Evolutionary conservation across 1,284 basidiomycete genomes (phyloP).

Genomic region (Puccinia hordei): DNA sequence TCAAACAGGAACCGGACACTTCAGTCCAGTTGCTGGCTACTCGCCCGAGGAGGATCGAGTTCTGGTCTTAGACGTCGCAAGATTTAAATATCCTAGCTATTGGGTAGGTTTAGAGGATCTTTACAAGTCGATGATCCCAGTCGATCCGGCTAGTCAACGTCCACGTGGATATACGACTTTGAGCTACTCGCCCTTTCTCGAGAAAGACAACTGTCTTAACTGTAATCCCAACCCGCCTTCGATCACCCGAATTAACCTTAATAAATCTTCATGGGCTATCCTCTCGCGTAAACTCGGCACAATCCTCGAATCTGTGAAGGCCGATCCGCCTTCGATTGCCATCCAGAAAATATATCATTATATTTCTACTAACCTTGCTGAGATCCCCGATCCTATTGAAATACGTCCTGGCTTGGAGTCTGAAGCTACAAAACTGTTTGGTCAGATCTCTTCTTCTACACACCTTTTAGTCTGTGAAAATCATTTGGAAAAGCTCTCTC

Average conservation of each 20-base stretch:
- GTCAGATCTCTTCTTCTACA: constrained; percentile 9
- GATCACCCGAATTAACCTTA: constrained; percentile 53
- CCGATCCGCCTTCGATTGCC: background rate
- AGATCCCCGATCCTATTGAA: constrained; percentile 28
- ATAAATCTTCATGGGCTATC: constrained; percentile 52
- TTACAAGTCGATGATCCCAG: constrained; percentile 54
- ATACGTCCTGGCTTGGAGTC: constrained; percentile 19
- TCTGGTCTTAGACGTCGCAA: constrained; percentile 56
- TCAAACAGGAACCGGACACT: constrained; percentile 57
- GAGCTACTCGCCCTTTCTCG: constrained; percentile 41
- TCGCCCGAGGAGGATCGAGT: constrained; percentile 53
- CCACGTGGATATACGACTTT: constrained; percentile 55
- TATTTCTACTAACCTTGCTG: background rate
- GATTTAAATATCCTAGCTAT: constrained; percentile 55
- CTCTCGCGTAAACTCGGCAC: background rate
- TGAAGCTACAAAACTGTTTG: constrained; percentile 1
- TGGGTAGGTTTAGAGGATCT: constrained; percentile 52
- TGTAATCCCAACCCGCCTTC: constrained; percentile 50
- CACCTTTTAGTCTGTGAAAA: background rate
- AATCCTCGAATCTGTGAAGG: background rate
- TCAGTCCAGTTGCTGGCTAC: constrained; percentile 54
- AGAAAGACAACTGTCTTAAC: constrained; percentile 38
- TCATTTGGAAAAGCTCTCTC: background rate
- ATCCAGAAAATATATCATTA: background rate
- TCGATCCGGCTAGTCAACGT: constrained; percentile 55